These are phyloP conservation scores for Microstegium vimineum DNA, from an alignment of 176 grass and related monocot genomes.

Conservation along the genomic window DNA sequence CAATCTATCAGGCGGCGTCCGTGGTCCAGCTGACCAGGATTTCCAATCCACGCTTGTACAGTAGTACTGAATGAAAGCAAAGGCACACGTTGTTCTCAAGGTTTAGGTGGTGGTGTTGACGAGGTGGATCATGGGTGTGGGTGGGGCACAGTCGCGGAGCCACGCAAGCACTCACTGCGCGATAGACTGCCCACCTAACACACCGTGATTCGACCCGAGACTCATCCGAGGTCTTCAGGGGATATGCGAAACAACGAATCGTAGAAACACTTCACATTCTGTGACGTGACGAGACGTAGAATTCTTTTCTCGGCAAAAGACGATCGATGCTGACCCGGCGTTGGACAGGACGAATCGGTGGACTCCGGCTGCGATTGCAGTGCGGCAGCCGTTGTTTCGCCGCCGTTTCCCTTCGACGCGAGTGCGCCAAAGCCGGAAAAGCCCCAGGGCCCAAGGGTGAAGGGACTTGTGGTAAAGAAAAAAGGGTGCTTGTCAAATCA, in stretches of 20 bases:
- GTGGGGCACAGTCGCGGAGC: background rate
- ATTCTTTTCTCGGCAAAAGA: background rate
- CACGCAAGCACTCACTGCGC: background rate
- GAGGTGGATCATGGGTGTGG: background rate
- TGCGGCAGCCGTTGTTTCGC: constrained; percentile 27
- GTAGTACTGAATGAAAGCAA: background rate
- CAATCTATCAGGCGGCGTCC: background rate
- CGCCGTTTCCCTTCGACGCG: background rate
- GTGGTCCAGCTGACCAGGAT: background rate
- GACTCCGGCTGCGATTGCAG: background rate
- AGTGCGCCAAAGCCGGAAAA: background rate
- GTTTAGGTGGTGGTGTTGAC: constrained; percentile 8
- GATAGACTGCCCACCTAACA: constrained; percentile 27
- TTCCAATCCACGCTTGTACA: background rate
- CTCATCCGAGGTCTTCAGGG: background rate
- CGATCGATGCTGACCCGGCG: constrained; percentile 1
- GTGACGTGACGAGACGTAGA: background rate
- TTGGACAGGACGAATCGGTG: background rate
- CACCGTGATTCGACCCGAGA: background rate
- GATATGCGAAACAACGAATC: too few relatives aligned
- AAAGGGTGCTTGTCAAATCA: background rate
- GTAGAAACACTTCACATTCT: background rate
- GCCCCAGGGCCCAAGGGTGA: background rate
- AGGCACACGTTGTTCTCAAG: constrained; percentile 12
- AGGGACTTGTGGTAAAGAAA: background rate